Evolutionary conservation across 164 flowering plant genomes (phyloP), one percentile per base, ranked within the genome.

Genomic region (Dillenia turbinata): DNA sequence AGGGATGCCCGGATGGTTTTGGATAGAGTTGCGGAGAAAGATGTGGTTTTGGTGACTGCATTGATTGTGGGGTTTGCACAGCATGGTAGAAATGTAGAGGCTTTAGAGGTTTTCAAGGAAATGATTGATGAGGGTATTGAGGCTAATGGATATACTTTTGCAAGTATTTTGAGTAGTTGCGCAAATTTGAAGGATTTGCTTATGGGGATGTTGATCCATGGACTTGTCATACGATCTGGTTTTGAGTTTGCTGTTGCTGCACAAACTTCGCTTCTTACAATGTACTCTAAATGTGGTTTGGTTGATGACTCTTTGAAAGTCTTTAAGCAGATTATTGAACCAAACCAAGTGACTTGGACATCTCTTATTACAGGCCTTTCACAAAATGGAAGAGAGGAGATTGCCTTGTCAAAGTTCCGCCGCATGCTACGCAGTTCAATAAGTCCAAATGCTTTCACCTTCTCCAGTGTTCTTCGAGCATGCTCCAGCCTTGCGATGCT

Each of bases 341-440:
- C 83, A 43, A 85, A 81, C 66, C 64, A 68, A 47, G 86, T 88
- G 49, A 69, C 80, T 12, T 85, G 90, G 89, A 83, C 87, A 24
- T 79, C 89, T 16, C 50, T 85, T 49, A 84, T 88, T 9, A 62
- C 62, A 10, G 89, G 82, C 46, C 74, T 75, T 53, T 77, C 77
- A 57, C 84, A 79, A 44, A 82, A 83, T 73, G 82, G 75, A 51
- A 74, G 73, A 71, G 85, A 76, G 65, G 79, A 81, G 62, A 54
- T 55, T 53, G 84, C 81, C 10, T 60, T 88, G 47, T 63, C 52
- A 4, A 71, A 63, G 62, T 84, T 78, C 33, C 59, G 75, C 14
- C 44, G 60, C 45, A 85, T 85, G 89, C 66, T 78, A 22, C 64
- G 73, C 9, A 56, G 45, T 56, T 74, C 81, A 44, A 17, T 78